Base-by-base conservation (phyloP, 805 yeast genomes). In the Saccharomycodes ludwigii region DNA sequence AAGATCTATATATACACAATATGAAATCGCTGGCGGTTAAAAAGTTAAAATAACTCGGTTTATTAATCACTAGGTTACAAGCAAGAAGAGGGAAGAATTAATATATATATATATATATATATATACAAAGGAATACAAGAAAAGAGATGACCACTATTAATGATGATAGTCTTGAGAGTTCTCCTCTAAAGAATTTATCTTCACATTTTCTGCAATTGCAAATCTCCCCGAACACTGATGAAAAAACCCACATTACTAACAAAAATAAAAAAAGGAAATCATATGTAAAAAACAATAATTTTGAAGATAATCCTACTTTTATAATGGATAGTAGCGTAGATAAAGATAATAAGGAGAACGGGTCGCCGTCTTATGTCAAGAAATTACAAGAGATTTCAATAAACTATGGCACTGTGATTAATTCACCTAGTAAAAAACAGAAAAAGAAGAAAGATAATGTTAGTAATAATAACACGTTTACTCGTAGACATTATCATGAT, bases 371-470 rank as follows among this genome's bases (percentile, higher is more conserved):
- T n/a, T n/a, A n/a, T n/a, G n/a, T n/a, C n/a, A n/a, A n/a, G n/a
- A n/a, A n/a, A n/a, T n/a, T n/a, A 10, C 10, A 14, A 5, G 18
- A 16, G 10, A 25, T 18, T 15, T 25, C 17, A 16, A 14, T 16
- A 9, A 19, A 25, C 5, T 25, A 25, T 13, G 28, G 17, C 12
- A 25, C 28, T 7, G 28, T 25, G n/a, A 25, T 25, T 9, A 25
- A 25, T 25, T 25, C 28, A 5, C 28, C 28, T 10, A 19, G 17
- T n/a, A 25, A 25, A 12, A 25, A 9, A 25, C 10, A n/a, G n/a
- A n/a, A n/a, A n/a, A n/a, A n/a, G n/a, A n/a, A n/a, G n/a, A n/a
- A n/a, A n/a, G n/a, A n/a, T n/a, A n/a, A n/a, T n/a, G n/a, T n/a
- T n/a, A n/a, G n/a, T n/a, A n/a, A n/a, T n/a, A n/a, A n/a, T n/a